Base-by-base conservation (phyloP, 495 filamentous ascomycete genomes). In the Penicillium lagena region DNA sequence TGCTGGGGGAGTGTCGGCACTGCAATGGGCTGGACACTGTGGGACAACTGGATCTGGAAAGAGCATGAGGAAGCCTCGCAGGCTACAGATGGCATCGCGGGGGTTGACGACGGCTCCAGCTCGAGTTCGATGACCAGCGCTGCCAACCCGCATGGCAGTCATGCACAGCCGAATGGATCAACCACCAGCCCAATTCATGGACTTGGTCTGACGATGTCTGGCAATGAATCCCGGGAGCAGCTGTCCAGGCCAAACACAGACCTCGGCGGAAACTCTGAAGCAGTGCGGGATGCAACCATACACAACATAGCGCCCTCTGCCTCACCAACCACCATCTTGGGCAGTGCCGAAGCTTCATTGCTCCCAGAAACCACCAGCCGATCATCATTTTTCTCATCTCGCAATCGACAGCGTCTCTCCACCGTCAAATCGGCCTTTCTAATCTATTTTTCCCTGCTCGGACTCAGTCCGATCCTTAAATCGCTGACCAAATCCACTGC, bases 401-500 rank as follows among this genome's bases (percentile, higher is more conserved):
- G 80, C 15, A 84, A 78, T 42, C 79, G 80, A 37, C 80, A 85
- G 41, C 79, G 87, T 1, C 64, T 90, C 2, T 71, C 77, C 1
- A 89, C 85, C 0, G 76, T 85, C 35, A 98, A 98, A 62, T 97
- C 93, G 1, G 91, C 93, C 1, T 69, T 94, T 27, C 75, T 98
- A 30, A 98, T 98, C 50, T 96, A 94, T 68, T 93, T 83, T 54
- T 83, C 89, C 5, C 73, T 98, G 27, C 77, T 96, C 12, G 93
- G 90, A 4, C 77, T 98, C 4, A 91, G 86, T 22, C 93, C 93
- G 0, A 97, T 98, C 50, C 74, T 97, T 31, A 95, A 95, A 63
- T 95, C 89, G 4, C 76, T 98, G 11, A 97, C 93, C 1, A 82
- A 82, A 31, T 96, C 90, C 6, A 96, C 90, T 5, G 86, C 86